A percentile compares a stretch with the other conserved stretches of the same genome.
These are phyloP conservation scores for Debaryomyces subglobosus DNA, from an alignment of 1,139 yeast genomes.

Conservation along the genomic window DNA sequence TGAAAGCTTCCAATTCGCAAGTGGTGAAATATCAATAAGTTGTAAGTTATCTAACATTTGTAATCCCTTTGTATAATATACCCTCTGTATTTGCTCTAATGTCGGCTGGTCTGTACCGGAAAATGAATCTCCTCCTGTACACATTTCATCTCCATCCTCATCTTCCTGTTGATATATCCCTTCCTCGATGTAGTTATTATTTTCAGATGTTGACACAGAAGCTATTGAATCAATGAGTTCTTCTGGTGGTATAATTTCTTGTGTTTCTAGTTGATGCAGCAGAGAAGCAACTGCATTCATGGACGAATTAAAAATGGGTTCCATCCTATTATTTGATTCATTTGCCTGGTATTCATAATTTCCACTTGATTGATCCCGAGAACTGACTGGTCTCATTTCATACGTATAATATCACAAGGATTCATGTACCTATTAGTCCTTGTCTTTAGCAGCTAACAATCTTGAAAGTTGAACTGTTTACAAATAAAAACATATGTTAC, in stretches of 20 bases:
- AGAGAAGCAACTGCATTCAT: conserved; percentile 13
- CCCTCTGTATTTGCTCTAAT: conserved; percentile 43
- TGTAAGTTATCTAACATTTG: conserved; percentile 62
- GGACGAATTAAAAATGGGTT: conserved; percentile 7
- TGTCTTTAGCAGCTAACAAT: background rate
- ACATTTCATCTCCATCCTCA: conserved; percentile 15
- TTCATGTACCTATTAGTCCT: background rate
- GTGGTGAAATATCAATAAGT: conserved; percentile 70
- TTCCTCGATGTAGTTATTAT: conserved; percentile 10
- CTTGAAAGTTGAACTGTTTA: conserved; percentile 1
- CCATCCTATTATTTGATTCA: background rate
- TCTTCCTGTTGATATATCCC: conserved; percentile 18
- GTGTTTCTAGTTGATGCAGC: conserved; percentile 38
- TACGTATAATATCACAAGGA: background rate
- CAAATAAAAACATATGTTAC: conserved; percentile 1
- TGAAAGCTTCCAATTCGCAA: conserved; percentile 87
- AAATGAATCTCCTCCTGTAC: conserved; percentile 16
- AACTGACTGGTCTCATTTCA: conserved; percentile 31
- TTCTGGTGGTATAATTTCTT: conserved; percentile 36
- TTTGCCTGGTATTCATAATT: background rate
- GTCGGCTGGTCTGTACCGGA: conserved; percentile 31
- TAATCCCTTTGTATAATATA: conserved; percentile 51
- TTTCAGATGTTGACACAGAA: conserved; percentile 21
- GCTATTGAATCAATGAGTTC: conserved; percentile 39
- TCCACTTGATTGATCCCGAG: conserved; percentile 29